Conservation (phyloP, 2,329 filamentous ascomycete species). For the Berkeleyomyces basicola region DNA sequence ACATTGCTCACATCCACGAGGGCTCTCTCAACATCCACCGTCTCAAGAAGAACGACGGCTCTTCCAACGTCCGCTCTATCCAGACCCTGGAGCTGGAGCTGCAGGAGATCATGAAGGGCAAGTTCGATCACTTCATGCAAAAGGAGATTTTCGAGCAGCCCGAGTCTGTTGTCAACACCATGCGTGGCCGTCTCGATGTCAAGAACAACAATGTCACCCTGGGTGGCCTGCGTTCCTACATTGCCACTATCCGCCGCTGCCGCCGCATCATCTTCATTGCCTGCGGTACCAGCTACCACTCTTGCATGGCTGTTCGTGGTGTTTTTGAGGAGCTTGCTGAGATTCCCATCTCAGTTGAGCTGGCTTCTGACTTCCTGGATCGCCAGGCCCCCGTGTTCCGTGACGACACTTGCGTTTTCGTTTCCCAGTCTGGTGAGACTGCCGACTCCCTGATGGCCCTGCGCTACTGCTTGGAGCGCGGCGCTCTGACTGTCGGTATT, state of each 20-base stretch:
- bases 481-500: constrained; percentile 90
- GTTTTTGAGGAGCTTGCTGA: constrained; percentile 96
- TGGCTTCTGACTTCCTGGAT: constrained; percentile 96
- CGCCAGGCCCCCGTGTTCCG: constrained; percentile 95
- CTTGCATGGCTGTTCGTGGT: constrained; percentile 97
- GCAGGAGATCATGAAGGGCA: constrained; percentile 99
- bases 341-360: constrained; percentile 91
- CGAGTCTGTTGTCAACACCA: constrained; percentile 97
- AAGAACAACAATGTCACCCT: constrained; percentile 91
- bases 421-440: constrained; percentile 96
- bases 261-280: constrained; percentile 97
- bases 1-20: constrained; percentile 98
- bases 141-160: constrained; percentile 99
- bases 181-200: constrained; percentile 93
- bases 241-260: constrained; percentile 90
- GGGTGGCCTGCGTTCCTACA: constrained; percentile 90
- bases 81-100: constrained; percentile 98
- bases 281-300: constrained; percentile 96
- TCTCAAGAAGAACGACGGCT: constrained; percentile 89
- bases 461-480: constrained; percentile 93
- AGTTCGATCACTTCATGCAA: constrained; percentile 99
- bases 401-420: constrained; percentile 97
- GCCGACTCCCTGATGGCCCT: constrained; percentile 95
- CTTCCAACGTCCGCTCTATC: constrained; percentile 92
- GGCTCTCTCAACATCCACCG: constrained; percentile 98